These are phyloP conservation scores for Fraxinus velutina DNA, from an alignment of 305 asterid species.

Conservation along the genomic window DNA sequence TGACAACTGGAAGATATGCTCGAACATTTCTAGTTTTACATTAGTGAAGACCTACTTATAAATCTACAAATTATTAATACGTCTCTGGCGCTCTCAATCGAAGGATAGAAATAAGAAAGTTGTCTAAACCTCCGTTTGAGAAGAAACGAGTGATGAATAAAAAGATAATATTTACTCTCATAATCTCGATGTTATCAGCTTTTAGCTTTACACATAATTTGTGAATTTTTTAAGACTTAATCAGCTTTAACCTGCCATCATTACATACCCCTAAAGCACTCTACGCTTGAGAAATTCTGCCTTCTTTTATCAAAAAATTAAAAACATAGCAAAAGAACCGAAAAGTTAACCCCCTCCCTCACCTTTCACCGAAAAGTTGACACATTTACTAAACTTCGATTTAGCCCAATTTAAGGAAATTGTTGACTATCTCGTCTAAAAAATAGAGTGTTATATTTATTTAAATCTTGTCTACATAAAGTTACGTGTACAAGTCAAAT, in stretches of 20 bases:
- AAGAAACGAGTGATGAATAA: too few species aligned
- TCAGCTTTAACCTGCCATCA: conserved; percentile 53
- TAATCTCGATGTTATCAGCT: not conserved
- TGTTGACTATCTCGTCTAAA: not conserved
- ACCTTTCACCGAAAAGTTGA: conserved; percentile 79
- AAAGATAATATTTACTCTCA: not conserved
- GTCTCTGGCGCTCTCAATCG: too few species aligned
- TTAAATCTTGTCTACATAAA: too few species aligned
- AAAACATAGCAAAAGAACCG: not conserved
- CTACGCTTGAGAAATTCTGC: conserved; percentile 30
- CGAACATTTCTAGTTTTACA: too few species aligned
- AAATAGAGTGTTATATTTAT: not conserved
- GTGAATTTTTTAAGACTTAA: conserved; percentile 28
- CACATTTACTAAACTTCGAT: conserved; percentile 41
- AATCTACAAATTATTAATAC: too few species aligned
- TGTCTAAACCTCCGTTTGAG: too few species aligned
- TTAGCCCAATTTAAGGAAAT: conserved; percentile 14
- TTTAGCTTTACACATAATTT: conserved; percentile 45
- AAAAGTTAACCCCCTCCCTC: conserved; percentile 29
- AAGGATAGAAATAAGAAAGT: too few species aligned
- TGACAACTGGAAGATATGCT: too few species aligned
- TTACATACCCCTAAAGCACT: conserved; percentile 55
- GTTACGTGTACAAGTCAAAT: not conserved
- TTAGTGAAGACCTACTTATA: too few species aligned
- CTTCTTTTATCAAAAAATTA: conserved; percentile 1